These are phyloP conservation scores for Aspergillus eucalypticola DNA, from an alignment of 2,329 filamentous ascomycete species.

Conservation along the genomic window DNA sequence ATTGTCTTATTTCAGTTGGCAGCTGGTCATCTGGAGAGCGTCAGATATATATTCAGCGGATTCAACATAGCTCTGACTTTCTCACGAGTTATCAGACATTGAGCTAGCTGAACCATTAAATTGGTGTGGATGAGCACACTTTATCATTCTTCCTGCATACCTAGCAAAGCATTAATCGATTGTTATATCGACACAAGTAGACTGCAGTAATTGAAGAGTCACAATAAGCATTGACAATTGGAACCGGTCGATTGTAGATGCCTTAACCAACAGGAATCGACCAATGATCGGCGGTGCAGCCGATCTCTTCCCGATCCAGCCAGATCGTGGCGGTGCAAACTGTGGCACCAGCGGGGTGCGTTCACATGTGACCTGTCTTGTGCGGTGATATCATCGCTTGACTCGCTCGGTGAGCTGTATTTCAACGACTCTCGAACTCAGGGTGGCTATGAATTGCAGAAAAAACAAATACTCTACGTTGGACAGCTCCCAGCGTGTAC, in stretches of 20 bases:
- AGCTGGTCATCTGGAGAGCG: no score
- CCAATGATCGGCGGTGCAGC: not conserved
- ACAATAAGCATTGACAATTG: not conserved
- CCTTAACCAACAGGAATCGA: not conserved
- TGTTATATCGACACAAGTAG: no score
- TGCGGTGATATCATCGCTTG: constrained; percentile 7
- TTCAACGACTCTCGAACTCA: not conserved
- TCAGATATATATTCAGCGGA: no score
- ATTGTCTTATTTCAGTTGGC: no score
- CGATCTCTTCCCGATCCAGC: not conserved
- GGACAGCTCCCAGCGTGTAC: not conserved
- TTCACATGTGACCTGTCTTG: constrained; percentile 4
- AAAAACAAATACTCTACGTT: not conserved
- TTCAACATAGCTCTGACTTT: no score
- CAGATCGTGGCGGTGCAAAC: constrained; percentile 1
- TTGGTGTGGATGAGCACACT: no score
- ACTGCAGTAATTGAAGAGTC: no score
- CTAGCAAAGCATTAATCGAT: no score
- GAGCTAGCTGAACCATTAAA: no score
- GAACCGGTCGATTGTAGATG: no score
- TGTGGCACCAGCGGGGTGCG: constrained; percentile 1
- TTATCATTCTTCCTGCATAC: no score
- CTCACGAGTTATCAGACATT: no score
- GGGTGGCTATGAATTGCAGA: not conserved
- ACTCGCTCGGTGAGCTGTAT: not conserved